phyloP scores from a whole-genome alignment of 306 rosid genomes.

The Prunus salicina region DNA sequence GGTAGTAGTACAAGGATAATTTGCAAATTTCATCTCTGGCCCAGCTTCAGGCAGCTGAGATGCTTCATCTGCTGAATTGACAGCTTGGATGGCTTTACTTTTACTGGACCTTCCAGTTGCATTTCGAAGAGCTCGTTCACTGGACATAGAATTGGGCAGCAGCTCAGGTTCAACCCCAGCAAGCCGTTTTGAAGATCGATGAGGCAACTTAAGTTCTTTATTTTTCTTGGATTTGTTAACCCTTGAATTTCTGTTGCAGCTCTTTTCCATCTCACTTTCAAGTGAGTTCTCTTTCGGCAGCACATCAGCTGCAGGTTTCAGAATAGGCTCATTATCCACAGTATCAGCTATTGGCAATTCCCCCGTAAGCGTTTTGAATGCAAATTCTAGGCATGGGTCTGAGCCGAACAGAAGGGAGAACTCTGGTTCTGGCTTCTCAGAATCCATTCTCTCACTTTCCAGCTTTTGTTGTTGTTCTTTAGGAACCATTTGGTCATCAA shows the following conservation, averaged over 20 bases:
- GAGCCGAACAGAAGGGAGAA: conserved; percentile 33
- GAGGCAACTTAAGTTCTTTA: conserved; percentile 41
- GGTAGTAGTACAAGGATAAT: conserved; percentile 3
- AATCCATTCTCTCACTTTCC: conserved; percentile 35
- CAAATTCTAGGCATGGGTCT: conserved; percentile 50
- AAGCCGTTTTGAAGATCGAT: conserved; percentile 50
- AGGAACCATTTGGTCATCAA: conserved; percentile 29
- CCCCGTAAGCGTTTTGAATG: conserved; percentile 61
- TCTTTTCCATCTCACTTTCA: conserved; percentile 29
- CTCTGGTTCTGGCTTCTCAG: conserved; percentile 33
- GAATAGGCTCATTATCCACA: conserved; percentile 23
- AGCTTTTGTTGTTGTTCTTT: conserved; percentile 33
- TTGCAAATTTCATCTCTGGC: conserved; percentile 19
- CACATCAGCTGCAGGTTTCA: conserved; percentile 28
- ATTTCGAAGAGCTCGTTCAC: conserved; percentile 47
- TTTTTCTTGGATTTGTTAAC: conserved; percentile 37
- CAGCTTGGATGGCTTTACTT: conserved; percentile 20
- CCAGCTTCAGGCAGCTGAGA: conserved; percentile 25
- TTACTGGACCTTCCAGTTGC: conserved; percentile 28
- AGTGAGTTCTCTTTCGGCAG: conserved; percentile 26
- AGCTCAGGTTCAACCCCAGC: conserved; percentile 61
- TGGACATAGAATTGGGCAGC: conserved; percentile 28
- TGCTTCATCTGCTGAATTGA: conserved; percentile 28
- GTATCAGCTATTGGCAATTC: conserved; percentile 54
- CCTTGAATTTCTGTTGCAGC: conserved; percentile 32